Base-by-base conservation (phyloP, 495 filamentous ascomycete species). In the Terfezia claveryi region DNA sequence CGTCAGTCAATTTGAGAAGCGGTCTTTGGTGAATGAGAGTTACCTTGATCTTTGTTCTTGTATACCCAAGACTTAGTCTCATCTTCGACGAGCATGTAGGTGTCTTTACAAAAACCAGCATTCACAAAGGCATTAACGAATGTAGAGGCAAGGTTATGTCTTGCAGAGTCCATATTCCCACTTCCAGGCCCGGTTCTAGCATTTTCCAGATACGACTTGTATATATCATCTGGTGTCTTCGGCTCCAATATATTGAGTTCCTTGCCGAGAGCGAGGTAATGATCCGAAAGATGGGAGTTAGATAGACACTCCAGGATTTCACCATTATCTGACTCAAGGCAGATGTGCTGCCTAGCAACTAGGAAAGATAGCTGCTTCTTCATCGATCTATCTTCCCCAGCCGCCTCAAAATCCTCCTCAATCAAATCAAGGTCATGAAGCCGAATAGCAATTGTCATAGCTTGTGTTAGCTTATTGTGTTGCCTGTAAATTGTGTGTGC, bases 81-180 rank as follows among this genome's bases (percentile, higher is more conserved):
- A 51, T 77, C 73, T 8, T 79, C 80, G 32, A 83, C 80, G 41
- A 96, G 74, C 87, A 99, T 93, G 79, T 96, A 81, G 73, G 94
- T 94, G 65, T 99, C 91, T 52, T 82, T 83, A 23, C 87, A 86
- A 62, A 87, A 99, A 23, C 91, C 91, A 55, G 88, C 87, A 61
- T 99, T 99, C 52, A 86, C 85, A 64, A 99, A 95, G 1, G 79
- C 82, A 66, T 99, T 99, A 52, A 99, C 91, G 61, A 99, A 96
- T 32, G 81, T 87, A 58, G 88, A 89, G 8, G 91, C 88, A 55
- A 99, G 74, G 61, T 96, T 99, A 73, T 96, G 87, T 58, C 87
- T 74, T 38, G 91, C 88, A 12, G 89, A 95, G 68, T 96, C 91
- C 37, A 92, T 78, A 16, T 87, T 95, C 67, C 92, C 72, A 49